A percentile compares a stretch with the other conserved stretches of the same genome.
phyloP scores from a whole-genome alignment of 2,329 filamentous ascomycete genomes.

The Aspergillus terreus region DNA sequence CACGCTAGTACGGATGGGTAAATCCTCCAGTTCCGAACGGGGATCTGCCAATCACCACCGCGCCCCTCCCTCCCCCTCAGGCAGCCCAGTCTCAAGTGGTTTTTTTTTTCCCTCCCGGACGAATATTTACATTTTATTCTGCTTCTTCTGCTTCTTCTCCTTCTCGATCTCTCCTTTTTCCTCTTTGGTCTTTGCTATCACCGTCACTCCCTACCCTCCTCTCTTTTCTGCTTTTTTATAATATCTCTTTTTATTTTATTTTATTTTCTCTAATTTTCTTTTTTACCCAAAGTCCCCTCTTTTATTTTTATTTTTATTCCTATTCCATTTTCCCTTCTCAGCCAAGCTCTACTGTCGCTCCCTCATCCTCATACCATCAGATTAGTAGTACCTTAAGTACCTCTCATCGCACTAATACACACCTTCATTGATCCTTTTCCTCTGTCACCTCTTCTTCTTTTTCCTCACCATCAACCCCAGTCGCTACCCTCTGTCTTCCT shows the following conservation, averaged over 20 bases:
- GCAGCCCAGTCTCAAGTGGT: slow-evolving; percentile 3
- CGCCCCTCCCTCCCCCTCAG: slow-evolving; percentile 12
- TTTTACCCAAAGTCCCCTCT: slow-evolving; percentile 5
- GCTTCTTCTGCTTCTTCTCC: slow-evolving; percentile 17
- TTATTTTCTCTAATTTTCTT: slow-evolving; percentile 17
- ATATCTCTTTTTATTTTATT: slow-evolving; percentile 11
- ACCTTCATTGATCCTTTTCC: slow-evolving; percentile 5
- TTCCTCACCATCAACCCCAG: not conserved
- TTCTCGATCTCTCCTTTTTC: slow-evolving; percentile 13
- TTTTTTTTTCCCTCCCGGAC: slow-evolving; percentile 9
- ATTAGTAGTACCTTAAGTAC: slow-evolving; percentile 2
- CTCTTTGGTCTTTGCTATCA: slow-evolving; percentile 17
- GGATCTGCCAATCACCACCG: slow-evolving; percentile 21
- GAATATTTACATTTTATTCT: slow-evolving; percentile 11
- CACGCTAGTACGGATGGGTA: not conserved
- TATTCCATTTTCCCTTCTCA: slow-evolving; percentile 12
- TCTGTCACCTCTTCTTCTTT: slow-evolving; percentile 1
- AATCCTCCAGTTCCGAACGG: slow-evolving; percentile 17
- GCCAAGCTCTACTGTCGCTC: slow-evolving; percentile 9
- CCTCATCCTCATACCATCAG: slow-evolving; percentile 1
- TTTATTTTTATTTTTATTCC: slow-evolving; percentile 5
- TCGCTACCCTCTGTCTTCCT: not conserved
- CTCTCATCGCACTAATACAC: slow-evolving; percentile 1
- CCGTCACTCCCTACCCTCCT: slow-evolving; percentile 16
- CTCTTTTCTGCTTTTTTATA: slow-evolving; percentile 18